A percentile compares a stretch with the other conserved stretches of the same genome.
These are phyloP conservation scores for Torulaspora indica DNA, from an alignment of 805 yeast species.

Conservation along the genomic window DNA sequence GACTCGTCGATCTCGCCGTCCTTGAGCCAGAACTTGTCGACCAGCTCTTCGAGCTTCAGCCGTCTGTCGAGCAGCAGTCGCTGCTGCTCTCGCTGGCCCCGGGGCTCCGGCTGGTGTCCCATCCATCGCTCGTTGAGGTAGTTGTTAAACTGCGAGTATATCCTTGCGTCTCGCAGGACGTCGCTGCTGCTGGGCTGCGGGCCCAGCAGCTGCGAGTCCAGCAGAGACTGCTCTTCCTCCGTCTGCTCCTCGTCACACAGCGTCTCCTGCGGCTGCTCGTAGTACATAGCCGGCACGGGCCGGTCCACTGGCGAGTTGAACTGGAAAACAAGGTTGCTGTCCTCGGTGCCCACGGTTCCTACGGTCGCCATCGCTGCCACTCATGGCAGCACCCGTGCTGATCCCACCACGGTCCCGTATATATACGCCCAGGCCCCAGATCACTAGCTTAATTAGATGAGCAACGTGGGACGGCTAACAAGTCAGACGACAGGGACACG, in stretches of 20 bases:
- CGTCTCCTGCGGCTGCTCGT: background rate
- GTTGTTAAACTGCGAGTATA: conserved; percentile 19
- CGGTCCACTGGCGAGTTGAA: conserved; percentile 17
- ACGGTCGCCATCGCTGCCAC: background rate
- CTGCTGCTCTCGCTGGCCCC: background rate
- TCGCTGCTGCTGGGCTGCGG: too few relatives aligned
- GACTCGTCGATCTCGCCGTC: conserved; percentile 25
- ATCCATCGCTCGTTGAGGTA: conserved; percentile 12
- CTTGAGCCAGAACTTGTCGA: conserved; percentile 28
- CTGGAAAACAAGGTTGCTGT: conserved; percentile 15
- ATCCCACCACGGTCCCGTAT: too few relatives aligned
- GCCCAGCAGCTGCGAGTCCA: too few relatives aligned
- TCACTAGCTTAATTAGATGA: too few relatives aligned
- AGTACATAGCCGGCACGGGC: background rate
- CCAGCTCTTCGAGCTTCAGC: conserved; percentile 17
- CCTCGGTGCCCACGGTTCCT: conserved; percentile 12
- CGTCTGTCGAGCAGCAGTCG: conserved; percentile 1
- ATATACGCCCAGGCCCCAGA: too few relatives aligned
- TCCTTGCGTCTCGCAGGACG: conserved; percentile 3
- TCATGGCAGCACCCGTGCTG: too few relatives aligned
- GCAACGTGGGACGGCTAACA: too few relatives aligned
- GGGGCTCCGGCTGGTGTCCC: too few relatives aligned
- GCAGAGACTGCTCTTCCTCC: too few relatives aligned
- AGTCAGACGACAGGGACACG: too few relatives aligned
- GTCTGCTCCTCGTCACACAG: background rate